Conservation (phyloP, 1,139 yeast genomes). For the Yamadazyma mexicana region DNA sequence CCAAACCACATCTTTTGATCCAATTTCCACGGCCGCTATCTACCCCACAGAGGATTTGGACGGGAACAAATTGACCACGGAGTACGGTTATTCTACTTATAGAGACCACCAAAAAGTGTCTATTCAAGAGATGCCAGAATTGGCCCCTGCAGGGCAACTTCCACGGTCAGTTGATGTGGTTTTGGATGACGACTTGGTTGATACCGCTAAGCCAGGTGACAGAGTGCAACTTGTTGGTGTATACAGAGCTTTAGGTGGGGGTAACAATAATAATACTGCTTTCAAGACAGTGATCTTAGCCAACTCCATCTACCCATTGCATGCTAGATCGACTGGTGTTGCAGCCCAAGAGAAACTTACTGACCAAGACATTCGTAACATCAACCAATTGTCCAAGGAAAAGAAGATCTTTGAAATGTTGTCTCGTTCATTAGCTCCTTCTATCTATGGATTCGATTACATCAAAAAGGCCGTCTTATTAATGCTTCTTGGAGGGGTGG, state of each 20-base stretch:
- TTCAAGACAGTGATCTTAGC: conserved; percentile 83
- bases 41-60: conserved; percentile 94
- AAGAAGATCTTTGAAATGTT: conserved; percentile 74
- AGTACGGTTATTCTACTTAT: conserved; percentile 90
- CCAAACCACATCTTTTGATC: conserved; percentile 88
- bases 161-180: conserved; percentile 92
- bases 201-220: conserved; percentile 92
- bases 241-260: conserved; percentile 88
- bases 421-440: conserved; percentile 89
- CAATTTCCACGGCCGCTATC: conserved; percentile 79
- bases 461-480: conserved; percentile 89
- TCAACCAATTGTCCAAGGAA: conserved; percentile 70
- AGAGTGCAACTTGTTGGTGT: conserved; percentile 94
- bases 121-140: conserved; percentile 97
- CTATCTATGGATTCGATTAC: conserved; percentile 90
- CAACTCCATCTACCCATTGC: conserved; percentile 84
- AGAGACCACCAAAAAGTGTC: conserved; percentile 93
- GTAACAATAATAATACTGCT: conserved; percentile 60
- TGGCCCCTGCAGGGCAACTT: conserved; percentile 97
- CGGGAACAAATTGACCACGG: conserved; percentile 85
- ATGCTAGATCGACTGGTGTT: conserved; percentile 85
- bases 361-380: conserved; percentile 82
- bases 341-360: conserved; percentile 74
- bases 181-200: conserved; percentile 92
- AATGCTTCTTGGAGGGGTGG: conserved; percentile 92